phyloP scores from a whole-genome alignment of 306 rosid species.

The Cucurbita maxima region DNA sequence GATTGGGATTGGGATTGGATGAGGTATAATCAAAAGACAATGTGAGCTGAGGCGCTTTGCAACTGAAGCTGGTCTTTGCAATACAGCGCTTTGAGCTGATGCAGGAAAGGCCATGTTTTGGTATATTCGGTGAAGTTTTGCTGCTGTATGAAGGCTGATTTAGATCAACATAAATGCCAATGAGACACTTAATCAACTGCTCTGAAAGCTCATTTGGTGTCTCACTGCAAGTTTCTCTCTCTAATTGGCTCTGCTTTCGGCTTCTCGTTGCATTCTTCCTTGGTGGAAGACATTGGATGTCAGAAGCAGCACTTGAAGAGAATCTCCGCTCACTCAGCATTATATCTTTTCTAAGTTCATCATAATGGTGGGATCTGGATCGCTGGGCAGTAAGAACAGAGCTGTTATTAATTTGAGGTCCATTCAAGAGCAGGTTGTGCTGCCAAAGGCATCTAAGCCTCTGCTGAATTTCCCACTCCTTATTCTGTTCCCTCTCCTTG shows the following conservation, averaged over 20 bases:
- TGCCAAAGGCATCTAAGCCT: conserved; percentile 17
- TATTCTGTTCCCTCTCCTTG: conserved; percentile 37
- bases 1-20: conserved; percentile 29
- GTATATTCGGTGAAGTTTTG: conserved; percentile 40
- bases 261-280: conserved; percentile 36
- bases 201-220: conserved; percentile 81
- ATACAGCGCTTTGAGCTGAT: conserved; percentile 53
- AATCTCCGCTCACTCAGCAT: conserved; percentile 22
- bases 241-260: conserved; percentile 18
- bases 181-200: conserved; percentile 50
- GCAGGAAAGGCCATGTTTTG: conserved; percentile 52
- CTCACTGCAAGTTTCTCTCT: conserved; percentile 19
- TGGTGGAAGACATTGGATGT: conserved; percentile 30
- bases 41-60: conserved; percentile 41
- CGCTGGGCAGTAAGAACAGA: conserved; percentile 20
- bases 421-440: conserved; percentile 16
- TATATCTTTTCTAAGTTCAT: conserved; percentile 19
- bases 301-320: conserved; percentile 42
- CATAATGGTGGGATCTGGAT: conserved; percentile 31
- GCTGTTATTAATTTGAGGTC: conserved; percentile 13
- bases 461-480: conserved; percentile 31
- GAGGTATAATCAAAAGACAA: conserved; percentile 33
- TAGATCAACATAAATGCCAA: conserved; percentile 58
- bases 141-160: conserved; percentile 38
- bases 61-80: conserved; percentile 38